Evolutionary conservation across 805 yeast species (phyloP).

Genomic region (Allodekkera sacchari): DNA sequence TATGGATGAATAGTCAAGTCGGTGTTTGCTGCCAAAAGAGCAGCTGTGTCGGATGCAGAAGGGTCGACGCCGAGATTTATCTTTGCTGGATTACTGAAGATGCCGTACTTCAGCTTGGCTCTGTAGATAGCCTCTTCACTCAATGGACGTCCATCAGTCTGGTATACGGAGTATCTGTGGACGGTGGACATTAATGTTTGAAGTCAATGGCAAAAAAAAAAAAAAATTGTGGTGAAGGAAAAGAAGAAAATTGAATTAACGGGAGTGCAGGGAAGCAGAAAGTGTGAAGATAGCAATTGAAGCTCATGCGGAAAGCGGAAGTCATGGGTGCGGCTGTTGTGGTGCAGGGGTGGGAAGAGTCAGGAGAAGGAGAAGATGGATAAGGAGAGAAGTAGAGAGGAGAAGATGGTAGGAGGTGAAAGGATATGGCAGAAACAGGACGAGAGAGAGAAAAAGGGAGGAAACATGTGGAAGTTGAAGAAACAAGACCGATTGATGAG

Average conservation of each 20-base stretch:
- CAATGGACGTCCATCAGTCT: constrained; percentile 60
- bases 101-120: constrained; percentile 64
- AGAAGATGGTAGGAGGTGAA: not conserved
- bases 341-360: not conserved
- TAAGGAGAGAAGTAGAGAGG: constrained; percentile 1
- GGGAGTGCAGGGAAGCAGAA: too few species aligned
- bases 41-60: constrained; percentile 69
- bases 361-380: not conserved
- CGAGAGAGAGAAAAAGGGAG: too few species aligned
- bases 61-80: constrained; percentile 55
- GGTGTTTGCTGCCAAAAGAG: constrained; percentile 61
- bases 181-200: constrained; percentile 11
- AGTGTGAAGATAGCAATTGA: too few species aligned
- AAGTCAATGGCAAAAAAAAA: not conserved
- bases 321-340: not conserved
- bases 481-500: not conserved
- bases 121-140: constrained; percentile 69
- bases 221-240: not conserved
- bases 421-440: too few species aligned
- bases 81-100: constrained; percentile 43
- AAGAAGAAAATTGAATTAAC: not conserved
- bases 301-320: too few species aligned
- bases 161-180: constrained; percentile 43
- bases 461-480: too few species aligned
- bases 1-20: constrained; percentile 59